These are phyloP conservation scores for Hydnum rufescens DNA, from an alignment of 768 basidiomycete genomes.

Conservation along the genomic window DNA sequence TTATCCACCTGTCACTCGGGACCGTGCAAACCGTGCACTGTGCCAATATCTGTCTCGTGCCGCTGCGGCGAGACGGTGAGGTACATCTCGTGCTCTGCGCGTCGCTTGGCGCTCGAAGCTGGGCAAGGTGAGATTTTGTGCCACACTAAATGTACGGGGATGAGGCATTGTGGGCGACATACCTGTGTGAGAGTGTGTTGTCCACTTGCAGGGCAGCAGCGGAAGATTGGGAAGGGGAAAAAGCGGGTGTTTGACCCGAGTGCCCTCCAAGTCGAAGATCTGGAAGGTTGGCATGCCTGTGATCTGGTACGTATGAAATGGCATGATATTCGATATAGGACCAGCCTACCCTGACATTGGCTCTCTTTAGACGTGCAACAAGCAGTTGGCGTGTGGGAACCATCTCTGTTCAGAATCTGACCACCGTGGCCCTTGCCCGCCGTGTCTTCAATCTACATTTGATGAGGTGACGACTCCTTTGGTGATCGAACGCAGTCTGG, in stretches of 20 bases:
- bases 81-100: constrained; percentile 30
- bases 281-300: constrained; percentile 62
- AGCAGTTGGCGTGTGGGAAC: constrained; percentile 15
- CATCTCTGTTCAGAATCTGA: constrained; percentile 49
- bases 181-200: constrained; percentile 76
- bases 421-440: constrained; percentile 62
- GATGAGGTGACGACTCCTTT: constrained; percentile 43
- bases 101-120: constrained; percentile 17
- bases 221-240: constrained; percentile 25
- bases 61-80: constrained; percentile 63
- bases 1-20: constrained; percentile 50
- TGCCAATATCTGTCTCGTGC: constrained; percentile 55
- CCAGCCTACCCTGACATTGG: neutral
- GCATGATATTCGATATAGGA: no score
- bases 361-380: constrained; percentile 12
- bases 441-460: constrained; percentile 75
- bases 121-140: constrained; percentile 41
- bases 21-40: constrained; percentile 59
- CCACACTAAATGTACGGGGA: constrained; percentile 53
- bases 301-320: constrained; percentile 37
- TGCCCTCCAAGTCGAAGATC: constrained; percentile 27
- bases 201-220: constrained; percentile 52
- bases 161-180: constrained; percentile 73
- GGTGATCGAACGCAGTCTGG: neutral
- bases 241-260: constrained; percentile 27